phyloP scores from a whole-genome alignment of 768 basidiomycete species.

The Glaciozyma antarctica region DNA sequence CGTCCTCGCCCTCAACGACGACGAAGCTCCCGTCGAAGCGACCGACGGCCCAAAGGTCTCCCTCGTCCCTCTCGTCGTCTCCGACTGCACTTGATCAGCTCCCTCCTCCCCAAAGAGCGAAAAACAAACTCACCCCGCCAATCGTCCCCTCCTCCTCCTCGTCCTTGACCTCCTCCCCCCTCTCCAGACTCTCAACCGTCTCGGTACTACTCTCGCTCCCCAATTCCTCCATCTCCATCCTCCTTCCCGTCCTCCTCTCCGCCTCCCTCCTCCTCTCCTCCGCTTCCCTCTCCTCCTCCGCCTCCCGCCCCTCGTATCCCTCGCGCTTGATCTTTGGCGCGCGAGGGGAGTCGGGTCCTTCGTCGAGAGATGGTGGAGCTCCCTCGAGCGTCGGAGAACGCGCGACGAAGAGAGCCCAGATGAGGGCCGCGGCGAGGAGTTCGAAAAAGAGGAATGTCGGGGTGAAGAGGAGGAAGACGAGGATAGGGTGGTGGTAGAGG shows the following conservation, averaged over 20 bases:
- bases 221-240: not conserved
- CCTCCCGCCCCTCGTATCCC: no score
- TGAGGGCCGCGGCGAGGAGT: not conserved
- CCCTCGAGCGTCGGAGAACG: not conserved
- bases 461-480: slow-evolving; percentile 16
- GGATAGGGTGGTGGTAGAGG: slow-evolving; percentile 17
- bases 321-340: not conserved
- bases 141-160: not conserved
- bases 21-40: not conserved
- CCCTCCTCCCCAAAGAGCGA: not conserved
- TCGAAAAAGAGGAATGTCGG: slow-evolving; percentile 16
- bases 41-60: not conserved
- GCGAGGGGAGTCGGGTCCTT: not conserved
- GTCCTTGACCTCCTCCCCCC: not conserved
- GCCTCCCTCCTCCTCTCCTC: no score
- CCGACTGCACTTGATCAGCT: not conserved
- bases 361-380: not conserved
- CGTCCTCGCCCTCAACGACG: not conserved
- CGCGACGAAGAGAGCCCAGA: slow-evolving; percentile 7
- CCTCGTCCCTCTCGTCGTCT: not conserved
- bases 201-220: no score
- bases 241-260: not conserved
- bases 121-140: not conserved
- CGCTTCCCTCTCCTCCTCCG: no score
- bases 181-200: not conserved